Percentiles rank a stretch among this genome's conserved stretches.
Evolutionary conservation across 2,329 filamentous ascomycete genomes (phyloP).

Genomic region (Neonectria neomacrospora): DNA sequence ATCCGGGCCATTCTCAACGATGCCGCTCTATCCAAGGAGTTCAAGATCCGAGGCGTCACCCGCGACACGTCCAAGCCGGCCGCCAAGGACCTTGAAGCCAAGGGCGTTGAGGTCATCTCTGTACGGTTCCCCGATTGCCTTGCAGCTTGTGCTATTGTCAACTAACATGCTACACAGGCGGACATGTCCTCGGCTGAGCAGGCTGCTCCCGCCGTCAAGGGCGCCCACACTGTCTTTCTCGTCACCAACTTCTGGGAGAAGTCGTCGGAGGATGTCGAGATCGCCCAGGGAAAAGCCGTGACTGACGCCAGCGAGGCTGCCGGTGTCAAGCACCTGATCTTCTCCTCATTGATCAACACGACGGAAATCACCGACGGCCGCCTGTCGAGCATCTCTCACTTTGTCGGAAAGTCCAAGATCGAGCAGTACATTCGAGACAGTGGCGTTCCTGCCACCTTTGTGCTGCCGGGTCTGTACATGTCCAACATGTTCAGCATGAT

Average conservation of each 20-base stretch:
- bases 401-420: constrained; percentile 67
- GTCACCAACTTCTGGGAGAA: constrained; percentile 55
- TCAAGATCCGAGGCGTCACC: constrained; percentile 59
- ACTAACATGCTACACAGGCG: constrained; percentile 45
- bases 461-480: constrained; percentile 65
- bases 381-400: constrained; percentile 57
- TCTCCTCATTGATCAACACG: constrained; percentile 56
- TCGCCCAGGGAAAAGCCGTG: constrained; percentile 57
- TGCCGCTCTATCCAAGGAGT: constrained; percentile 56
- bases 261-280: constrained; percentile 49
- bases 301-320: constrained; percentile 57
- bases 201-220: constrained; percentile 52
- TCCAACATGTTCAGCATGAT: constrained; percentile 55
- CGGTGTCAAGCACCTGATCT: constrained; percentile 59
- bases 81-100: constrained; percentile 51
- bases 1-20: constrained; percentile 58
- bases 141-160: not conserved
- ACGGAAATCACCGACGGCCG: constrained; percentile 52
- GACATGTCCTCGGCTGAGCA: constrained; percentile 53
- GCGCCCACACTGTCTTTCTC: constrained; percentile 57
- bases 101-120: constrained; percentile 57
- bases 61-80: constrained; percentile 55
- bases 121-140: constrained; percentile 35
- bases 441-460: constrained; percentile 62
- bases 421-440: constrained; percentile 65